Percentiles rank a stretch among this genome's conserved stretches.
Conservation (phyloP, 2,329 filamentous ascomycete species). For the Aspergillus luchuensis region DNA sequence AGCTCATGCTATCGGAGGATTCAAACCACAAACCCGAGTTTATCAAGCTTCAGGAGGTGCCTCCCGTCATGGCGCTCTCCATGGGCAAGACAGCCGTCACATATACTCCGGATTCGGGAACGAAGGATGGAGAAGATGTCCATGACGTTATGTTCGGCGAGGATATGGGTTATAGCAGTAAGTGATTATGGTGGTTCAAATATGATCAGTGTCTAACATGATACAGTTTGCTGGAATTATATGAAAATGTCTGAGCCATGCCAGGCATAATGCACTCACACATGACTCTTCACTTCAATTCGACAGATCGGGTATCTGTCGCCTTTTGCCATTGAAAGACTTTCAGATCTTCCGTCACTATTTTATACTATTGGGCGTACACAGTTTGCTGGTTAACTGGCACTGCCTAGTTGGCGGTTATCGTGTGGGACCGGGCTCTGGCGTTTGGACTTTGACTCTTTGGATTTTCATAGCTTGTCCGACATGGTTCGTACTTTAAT, state of each 20-base stretch:
- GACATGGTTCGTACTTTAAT: not conserved
- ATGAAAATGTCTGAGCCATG: slow-evolving; percentile 49
- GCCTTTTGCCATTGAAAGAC: not conserved
- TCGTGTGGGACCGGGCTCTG: not conserved
- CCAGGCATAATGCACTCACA: slow-evolving; percentile 11
- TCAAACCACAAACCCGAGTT: slow-evolving; percentile 49
- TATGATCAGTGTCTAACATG: slow-evolving; percentile 5
- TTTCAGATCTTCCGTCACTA: no score
- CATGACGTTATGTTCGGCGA: slow-evolving; percentile 62
- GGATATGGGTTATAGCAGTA: slow-evolving; percentile 67
- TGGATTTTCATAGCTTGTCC: not conserved
- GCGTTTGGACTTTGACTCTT: not conserved
- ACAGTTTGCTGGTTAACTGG: not conserved
- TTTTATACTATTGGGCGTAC: no score
- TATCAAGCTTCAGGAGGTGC: slow-evolving; percentile 55
- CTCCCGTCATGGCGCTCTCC: slow-evolving; percentile 70
- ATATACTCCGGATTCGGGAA: slow-evolving; percentile 61
- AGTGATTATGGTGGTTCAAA: slow-evolving; percentile 36
- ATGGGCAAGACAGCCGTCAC: slow-evolving; percentile 70
- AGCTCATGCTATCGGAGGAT: slow-evolving; percentile 56
- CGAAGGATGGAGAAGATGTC: slow-evolving; percentile 30
- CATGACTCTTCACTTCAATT: not conserved
- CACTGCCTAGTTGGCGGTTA: not conserved
- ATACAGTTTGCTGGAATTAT: slow-evolving; percentile 58
- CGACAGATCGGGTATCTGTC: slow-evolving; percentile 7